These are phyloP conservation scores for Breynia disticha DNA, from an alignment of 441 rosid genomes.

Conservation along the genomic window DNA sequence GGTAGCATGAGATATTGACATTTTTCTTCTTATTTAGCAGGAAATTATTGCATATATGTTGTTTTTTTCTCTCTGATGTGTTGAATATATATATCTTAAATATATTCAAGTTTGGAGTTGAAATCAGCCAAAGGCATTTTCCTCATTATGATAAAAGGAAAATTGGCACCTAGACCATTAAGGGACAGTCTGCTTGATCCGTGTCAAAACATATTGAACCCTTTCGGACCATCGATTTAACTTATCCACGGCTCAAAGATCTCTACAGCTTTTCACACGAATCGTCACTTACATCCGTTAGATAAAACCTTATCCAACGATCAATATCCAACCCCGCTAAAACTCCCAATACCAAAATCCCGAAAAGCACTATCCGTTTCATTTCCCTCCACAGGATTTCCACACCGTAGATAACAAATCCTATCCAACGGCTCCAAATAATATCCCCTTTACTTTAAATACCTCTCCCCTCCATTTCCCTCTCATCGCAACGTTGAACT, in stretches of 20 bases:
- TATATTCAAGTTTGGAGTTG: no score
- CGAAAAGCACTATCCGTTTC: background rate
- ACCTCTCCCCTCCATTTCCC: background rate
- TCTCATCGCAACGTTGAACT: background rate
- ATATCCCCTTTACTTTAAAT: background rate
- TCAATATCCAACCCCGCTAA: background rate
- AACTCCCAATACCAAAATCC: background rate
- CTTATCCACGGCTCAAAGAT: background rate
- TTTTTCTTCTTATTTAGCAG: no score
- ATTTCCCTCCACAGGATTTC: background rate
- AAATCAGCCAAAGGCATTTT: no score
- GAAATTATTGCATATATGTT: no score
- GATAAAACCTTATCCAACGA: background rate
- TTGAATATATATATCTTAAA: no score
- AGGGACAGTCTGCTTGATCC: no score
- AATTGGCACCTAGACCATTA: no score
- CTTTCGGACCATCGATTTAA: no score
- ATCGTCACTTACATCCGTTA: background rate
- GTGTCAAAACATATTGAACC: no score
- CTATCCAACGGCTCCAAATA: background rate
- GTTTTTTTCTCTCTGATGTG: no score
- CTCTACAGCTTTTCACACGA: background rate
- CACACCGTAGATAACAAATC: background rate
- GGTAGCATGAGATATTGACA: no score
- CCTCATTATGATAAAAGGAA: no score